These are phyloP conservation scores for Scenedesmus sp. DNA, from an alignment of 163 green algal genomes.

Conservation along the genomic window DNA sequence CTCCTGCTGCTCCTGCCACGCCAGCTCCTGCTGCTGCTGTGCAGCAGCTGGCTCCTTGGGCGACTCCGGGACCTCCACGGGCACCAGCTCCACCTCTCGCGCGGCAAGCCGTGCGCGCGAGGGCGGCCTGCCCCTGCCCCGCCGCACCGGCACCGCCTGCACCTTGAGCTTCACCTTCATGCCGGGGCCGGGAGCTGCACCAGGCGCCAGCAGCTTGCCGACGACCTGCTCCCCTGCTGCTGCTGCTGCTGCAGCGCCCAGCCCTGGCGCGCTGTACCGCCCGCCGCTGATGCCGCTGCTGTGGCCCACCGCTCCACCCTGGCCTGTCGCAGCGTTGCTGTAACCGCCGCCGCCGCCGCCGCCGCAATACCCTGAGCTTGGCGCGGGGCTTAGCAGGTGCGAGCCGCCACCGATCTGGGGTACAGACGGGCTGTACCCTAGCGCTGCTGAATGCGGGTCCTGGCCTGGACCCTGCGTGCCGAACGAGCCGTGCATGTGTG, in stretches of 20 bases:
- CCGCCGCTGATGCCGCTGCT: slow-evolving; percentile 29
- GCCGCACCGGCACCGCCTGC: background rate
- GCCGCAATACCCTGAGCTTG: background rate
- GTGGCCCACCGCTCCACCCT: background rate
- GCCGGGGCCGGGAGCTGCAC: background rate
- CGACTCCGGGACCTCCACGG: background rate
- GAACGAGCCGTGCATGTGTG: background rate
- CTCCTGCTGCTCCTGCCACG: slow-evolving; percentile 3
- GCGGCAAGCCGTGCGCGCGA: slow-evolving; percentile 5
- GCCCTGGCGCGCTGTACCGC: background rate
- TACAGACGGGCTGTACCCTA: slow-evolving; percentile 1
- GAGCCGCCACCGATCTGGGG: background rate
- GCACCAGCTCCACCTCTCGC: slow-evolving; percentile 27
- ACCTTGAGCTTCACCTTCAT: slow-evolving; percentile 35
- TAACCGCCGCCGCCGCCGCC: background rate
- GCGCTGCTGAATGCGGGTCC: background rate
- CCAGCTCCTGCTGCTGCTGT: background rate
- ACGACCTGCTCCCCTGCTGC: background rate
- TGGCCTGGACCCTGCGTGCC: background rate
- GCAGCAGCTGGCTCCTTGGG: background rate
- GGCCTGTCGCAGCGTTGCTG: background rate
- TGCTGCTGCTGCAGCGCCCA: background rate
- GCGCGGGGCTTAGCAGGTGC: background rate
- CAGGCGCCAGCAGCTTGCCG: background rate
- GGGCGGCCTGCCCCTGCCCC: background rate